These are phyloP conservation scores for Yamagishiella unicocca DNA, from an alignment of 139 green algal genomes.

Conservation along the genomic window DNA sequence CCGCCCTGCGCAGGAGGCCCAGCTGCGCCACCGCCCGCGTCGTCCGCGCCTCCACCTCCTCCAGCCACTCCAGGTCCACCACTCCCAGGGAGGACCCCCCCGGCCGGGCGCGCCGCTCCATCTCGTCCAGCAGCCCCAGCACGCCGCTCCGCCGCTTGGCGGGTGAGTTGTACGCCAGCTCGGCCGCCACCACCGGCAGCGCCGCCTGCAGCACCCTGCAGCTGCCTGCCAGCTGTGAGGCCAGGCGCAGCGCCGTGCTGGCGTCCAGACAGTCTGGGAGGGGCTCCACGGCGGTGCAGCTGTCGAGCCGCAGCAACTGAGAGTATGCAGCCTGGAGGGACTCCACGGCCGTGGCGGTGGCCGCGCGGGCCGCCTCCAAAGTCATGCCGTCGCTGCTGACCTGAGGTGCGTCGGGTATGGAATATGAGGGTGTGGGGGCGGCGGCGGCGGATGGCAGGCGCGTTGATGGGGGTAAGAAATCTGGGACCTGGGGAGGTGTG, in stretches of 20 bases:
- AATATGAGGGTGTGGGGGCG: no score
- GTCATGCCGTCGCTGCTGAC: not conserved
- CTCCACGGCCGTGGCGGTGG: not conserved
- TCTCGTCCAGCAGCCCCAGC: not conserved
- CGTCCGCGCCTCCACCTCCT: not conserved
- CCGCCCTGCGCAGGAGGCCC: not conserved
- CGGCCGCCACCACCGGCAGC: not conserved
- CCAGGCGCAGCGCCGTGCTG: not conserved
- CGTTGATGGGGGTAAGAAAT: no score
- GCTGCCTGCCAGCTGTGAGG: not conserved
- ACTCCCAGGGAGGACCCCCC: not conserved
- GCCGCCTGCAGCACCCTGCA: not conserved
- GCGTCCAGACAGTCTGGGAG: not conserved
- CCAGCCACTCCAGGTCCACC: constrained; percentile 6
- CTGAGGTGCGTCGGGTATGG: no score
- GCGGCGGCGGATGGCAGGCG: no score
- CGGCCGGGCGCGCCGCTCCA: not conserved
- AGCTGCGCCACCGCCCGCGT: not conserved
- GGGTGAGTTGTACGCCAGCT: not conserved
- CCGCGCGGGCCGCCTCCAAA: not conserved
- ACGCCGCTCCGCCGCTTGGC: not conserved
- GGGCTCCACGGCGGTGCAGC: constrained; percentile 17
- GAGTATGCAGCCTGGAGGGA: not conserved
- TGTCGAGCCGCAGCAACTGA: not conserved
- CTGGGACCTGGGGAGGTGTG: no score